These are phyloP conservation scores for Solanum arcanum DNA, from an alignment of 257 asterid species.

Conservation along the genomic window DNA sequence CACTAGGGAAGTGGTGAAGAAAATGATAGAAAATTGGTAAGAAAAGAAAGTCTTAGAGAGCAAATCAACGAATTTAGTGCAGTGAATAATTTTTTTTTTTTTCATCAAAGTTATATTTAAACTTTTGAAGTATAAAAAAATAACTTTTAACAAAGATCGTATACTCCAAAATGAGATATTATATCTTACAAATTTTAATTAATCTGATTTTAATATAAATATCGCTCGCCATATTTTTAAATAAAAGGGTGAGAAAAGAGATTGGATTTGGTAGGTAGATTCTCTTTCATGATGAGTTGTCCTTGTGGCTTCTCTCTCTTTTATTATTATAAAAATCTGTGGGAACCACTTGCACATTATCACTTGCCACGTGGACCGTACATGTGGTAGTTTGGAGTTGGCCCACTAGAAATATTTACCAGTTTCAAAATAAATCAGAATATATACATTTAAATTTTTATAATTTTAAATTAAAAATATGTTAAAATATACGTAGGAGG, in stretches of 20 bases:
- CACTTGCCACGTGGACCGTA: not conserved
- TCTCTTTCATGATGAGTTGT: conserved; percentile 23
- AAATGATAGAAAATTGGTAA: conserved; percentile 45
- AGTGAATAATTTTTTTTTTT: not conserved
- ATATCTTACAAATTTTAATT: fast-evolving
- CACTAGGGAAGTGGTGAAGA: not conserved
- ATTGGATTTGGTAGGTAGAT: conserved; percentile 87
- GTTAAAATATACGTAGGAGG: no score
- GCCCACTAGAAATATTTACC: not conserved
- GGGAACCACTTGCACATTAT: not conserved
- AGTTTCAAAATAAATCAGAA: not conserved
- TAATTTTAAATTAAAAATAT: no score
- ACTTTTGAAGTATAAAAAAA: not conserved
- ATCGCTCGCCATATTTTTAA: no score
- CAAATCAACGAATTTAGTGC: no score
- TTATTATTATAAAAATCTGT: not conserved
- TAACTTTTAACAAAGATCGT: no score
- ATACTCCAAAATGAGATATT: no score
- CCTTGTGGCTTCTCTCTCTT: not conserved
- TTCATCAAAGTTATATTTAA: no score
- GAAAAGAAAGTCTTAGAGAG: conserved; percentile 10
- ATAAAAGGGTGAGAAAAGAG: conserved; percentile 10
- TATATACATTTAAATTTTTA: no score
- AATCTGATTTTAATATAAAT: no score
- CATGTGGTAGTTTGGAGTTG: not conserved